Base-by-base conservation (phyloP, 306 rosid genomes). In the Crataegus laevigata region DNA sequence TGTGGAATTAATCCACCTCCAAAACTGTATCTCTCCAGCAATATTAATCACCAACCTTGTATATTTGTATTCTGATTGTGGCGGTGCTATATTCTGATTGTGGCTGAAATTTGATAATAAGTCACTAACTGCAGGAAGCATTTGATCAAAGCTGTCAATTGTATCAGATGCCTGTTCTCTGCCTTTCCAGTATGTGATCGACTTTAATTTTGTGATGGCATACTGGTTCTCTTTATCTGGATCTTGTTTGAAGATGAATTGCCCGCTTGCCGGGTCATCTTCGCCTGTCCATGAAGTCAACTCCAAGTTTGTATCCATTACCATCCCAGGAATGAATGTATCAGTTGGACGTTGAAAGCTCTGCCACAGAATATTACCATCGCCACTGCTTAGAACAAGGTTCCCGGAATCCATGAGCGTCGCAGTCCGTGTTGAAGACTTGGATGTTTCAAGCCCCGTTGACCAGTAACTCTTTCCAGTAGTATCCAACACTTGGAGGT, bases 291-390 rank as follows among this genome's bases (percentile, higher is more conserved):
- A 82, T 0, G 83, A 85, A 32, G 60, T 84, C 84, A 89, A 73
- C 0, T 1, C 0, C 1, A 81, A 18, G 14, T 2, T 3, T 1
- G 3, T 3, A 62, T 71, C 58, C 87, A 87, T 85, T 34, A 76
- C 11, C 91, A 89, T 89, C 22, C 73, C 76, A 0, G 85, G 84
- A 29, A 89, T 78, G 74, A 89, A 87, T 36, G 94, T 87, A 52
- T 87, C 81, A 2, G 89, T 84, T 21, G 89, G 88, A 11, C 68
- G 1, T 1, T 66, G 11, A 66, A 89, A 87, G 55, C 91, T 89
- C 60, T 87, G 81, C 94, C 94, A 89, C 6, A 74, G 0, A 52
- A 6, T n/a, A 13, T 59, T 6, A 60, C 29, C 38, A 1, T 8
- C 1, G 22, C 8, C 11, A 8, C 68, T 71, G 1, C 1, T 19